Conservation (phyloP, 2,329 filamentous ascomycete genomes). For the Claviceps sp. region DNA sequence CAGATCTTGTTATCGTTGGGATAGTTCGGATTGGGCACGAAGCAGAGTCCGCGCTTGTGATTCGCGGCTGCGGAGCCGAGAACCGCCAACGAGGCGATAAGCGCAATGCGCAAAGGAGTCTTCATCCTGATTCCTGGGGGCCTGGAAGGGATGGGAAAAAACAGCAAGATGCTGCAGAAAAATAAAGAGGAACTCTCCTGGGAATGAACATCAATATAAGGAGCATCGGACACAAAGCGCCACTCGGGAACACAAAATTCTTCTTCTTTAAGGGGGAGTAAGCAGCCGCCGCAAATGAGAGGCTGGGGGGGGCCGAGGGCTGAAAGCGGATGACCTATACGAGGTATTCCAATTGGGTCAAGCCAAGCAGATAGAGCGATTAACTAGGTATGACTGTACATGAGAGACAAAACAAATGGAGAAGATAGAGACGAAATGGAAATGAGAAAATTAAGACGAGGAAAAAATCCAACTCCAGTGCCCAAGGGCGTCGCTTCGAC, state of each 20-base stretch:
- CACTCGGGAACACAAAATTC: not conserved
- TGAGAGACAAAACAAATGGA: too few species aligned
- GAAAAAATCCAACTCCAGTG: too few species aligned
- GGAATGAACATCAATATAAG: not conserved
- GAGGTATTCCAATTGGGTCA: too few species aligned
- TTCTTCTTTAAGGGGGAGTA: not conserved
- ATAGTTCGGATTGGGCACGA: slow-evolving; percentile 41
- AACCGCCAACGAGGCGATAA: slow-evolving; percentile 9
- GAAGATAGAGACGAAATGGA: too few species aligned
- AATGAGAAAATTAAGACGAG: too few species aligned
- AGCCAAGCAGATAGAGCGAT: too few species aligned
- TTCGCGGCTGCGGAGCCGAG: slow-evolving; percentile 18
- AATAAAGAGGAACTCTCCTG: not conserved
- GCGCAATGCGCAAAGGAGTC: not conserved
- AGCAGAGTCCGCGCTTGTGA: slow-evolving; percentile 59
- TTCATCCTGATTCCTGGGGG: not conserved
- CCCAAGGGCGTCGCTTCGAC: too few species aligned
- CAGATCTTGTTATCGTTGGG: slow-evolving; percentile 54
- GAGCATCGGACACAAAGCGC: not conserved
- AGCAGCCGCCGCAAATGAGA: not conserved
- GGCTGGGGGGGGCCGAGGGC: not conserved
- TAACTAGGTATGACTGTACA: too few species aligned
- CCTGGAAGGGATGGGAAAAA: not conserved
- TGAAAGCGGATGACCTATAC: not conserved
- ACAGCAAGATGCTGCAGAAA: not conserved